These are phyloP conservation scores for Corinectria fuckeliana DNA, from an alignment of 2,329 filamentous ascomycete species.

Conservation along the genomic window DNA sequence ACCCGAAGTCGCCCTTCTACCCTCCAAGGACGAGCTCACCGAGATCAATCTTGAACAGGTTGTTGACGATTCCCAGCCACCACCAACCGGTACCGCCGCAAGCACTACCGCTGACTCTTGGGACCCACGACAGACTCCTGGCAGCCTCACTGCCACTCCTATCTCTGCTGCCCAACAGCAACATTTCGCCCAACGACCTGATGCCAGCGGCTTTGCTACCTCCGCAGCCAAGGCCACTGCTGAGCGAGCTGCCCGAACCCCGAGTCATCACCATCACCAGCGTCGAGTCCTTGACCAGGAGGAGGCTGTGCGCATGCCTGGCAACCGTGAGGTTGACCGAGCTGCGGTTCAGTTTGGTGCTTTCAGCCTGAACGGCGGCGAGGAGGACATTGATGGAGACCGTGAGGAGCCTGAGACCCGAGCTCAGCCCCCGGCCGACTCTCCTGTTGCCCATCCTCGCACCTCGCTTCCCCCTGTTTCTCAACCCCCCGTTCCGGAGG, in stretches of 20 bases:
- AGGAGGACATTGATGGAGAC: constrained; percentile 91
- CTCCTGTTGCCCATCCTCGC: constrained; percentile 83
- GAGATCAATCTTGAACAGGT: constrained; percentile 92
- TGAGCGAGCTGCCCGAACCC: constrained; percentile 68
- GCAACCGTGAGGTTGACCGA: constrained; percentile 92
- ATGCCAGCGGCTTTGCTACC: constrained; percentile 75
- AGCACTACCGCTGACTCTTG: constrained; percentile 89
- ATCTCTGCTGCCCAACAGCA: constrained; percentile 68
- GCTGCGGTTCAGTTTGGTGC: constrained; percentile 95
- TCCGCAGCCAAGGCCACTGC: constrained; percentile 80
- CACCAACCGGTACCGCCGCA: constrained; percentile 80
- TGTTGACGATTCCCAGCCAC: constrained; percentile 78
- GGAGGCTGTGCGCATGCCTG: constrained; percentile 97
- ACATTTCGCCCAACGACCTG: constrained; percentile 60
- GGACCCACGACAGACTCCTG: constrained; percentile 69
- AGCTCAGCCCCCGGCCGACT: constrained; percentile 90
- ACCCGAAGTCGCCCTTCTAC: constrained; percentile 59
- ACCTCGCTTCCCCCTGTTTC: constrained; percentile 81
- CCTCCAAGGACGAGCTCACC: constrained; percentile 83
- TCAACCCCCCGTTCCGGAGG: constrained; percentile 62
- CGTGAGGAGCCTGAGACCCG: constrained; percentile 95
- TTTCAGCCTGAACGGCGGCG: constrained; percentile 84
- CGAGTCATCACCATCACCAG: constrained; percentile 70
- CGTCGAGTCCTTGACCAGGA: constrained; percentile 91
- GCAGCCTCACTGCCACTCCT: constrained; percentile 70